A percentile compares a stretch with the other conserved stretches of the same genome.
These are phyloP conservation scores for Crepidotus variabilis DNA, from an alignment of 768 basidiomycete species.

Conservation along the genomic window DNA sequence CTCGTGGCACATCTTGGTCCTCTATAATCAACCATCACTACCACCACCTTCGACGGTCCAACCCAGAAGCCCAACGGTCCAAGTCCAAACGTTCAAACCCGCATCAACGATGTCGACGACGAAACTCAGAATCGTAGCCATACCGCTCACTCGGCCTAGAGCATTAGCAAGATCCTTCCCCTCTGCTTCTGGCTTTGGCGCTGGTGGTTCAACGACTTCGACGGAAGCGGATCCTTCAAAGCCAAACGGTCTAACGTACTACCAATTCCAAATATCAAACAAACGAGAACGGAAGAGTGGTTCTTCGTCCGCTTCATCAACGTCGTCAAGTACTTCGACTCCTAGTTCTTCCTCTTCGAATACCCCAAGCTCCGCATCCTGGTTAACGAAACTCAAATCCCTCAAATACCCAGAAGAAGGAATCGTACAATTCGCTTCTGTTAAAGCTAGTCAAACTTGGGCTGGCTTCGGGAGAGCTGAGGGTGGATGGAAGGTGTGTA, in stretches of 20 bases:
- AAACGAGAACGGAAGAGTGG: background rate
- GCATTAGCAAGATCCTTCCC: background rate
- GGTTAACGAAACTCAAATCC: slow-evolving; percentile 22
- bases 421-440: slow-evolving; percentile 41
- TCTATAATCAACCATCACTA: too few relatives aligned
- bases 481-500: slow-evolving; percentile 69
- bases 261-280: slow-evolving; percentile 34
- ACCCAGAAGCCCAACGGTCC: too few relatives aligned
- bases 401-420: slow-evolving; percentile 33
- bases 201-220: background rate
- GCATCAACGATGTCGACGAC: background rate
- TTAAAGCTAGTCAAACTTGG: slow-evolving; percentile 59
- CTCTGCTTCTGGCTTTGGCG: too few relatives aligned
- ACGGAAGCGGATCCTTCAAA: slow-evolving; percentile 4
- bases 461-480: slow-evolving; percentile 64
- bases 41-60: too few relatives aligned
- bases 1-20: too few relatives aligned
- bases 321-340: background rate
- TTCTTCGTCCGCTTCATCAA: background rate
- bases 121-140: slow-evolving; percentile 9
- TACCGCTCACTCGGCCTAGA: slow-evolving; percentile 38
- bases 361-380: slow-evolving; percentile 6
- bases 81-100: too few relatives aligned
- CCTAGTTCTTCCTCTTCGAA: slow-evolving; percentile 8
- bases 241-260: slow-evolving; percentile 32